phyloP scores from a whole-genome alignment of 2,329 filamentous ascomycete genomes.

The Talaromyces sp. region DNA sequence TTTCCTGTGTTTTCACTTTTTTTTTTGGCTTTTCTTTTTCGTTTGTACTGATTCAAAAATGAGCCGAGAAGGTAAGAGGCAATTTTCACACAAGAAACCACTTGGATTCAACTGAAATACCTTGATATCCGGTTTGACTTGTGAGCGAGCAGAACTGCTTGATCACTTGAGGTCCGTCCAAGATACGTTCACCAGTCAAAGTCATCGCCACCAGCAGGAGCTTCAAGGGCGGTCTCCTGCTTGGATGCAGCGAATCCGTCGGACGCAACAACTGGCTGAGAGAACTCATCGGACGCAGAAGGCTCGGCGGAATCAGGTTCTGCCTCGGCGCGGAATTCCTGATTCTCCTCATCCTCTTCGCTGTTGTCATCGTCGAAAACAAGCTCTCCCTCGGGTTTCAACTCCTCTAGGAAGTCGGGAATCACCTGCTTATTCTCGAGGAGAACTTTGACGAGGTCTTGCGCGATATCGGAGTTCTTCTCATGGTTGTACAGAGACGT shows the following conservation, averaged over 20 bases:
- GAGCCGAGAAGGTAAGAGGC: neutral
- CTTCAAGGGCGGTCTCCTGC: neutral
- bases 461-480: slow-evolving; percentile 68
- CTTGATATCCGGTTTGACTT: neutral
- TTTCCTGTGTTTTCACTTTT: neutral
- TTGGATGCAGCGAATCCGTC: neutral
- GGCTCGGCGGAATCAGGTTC: neutral
- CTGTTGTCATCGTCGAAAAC: slow-evolving; percentile 56
- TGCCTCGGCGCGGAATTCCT: neutral
- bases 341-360: slow-evolving; percentile 35
- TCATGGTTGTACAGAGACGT: slow-evolving; percentile 84
- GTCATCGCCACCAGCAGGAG: neutral
- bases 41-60: neutral
- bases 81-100: neutral
- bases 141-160: neutral
- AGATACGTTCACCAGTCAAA: slow-evolving; percentile 6
- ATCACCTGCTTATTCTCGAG: slow-evolving; percentile 75
- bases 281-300: neutral
- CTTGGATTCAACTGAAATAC: neutral
- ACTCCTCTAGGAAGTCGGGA: slow-evolving; percentile 74
- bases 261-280: neutral
- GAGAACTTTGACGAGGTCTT: slow-evolving; percentile 74
- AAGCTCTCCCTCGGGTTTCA: slow-evolving; percentile 46
- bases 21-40: neutral
- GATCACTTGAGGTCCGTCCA: neutral